These are phyloP conservation scores for Cytospora paraplurivora DNA, from an alignment of 2,329 filamentous ascomycete genomes.

Conservation along the genomic window DNA sequence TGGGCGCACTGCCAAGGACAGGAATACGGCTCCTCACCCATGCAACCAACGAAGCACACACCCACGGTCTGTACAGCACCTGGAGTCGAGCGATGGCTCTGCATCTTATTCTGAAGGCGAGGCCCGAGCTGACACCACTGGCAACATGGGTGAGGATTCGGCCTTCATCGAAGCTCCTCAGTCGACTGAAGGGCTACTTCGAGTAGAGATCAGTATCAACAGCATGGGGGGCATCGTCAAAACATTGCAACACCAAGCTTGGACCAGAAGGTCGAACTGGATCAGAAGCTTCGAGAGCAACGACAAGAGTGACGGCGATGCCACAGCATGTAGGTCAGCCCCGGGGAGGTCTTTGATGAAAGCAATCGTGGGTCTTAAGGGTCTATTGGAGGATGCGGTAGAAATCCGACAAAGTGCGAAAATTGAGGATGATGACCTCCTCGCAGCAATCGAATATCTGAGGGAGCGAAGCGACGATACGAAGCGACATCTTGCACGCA, in stretches of 20 bases:
- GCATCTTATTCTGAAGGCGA: constrained; percentile 2
- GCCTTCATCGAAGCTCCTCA: constrained; percentile 22
- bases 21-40: background rate
- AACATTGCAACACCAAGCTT: constrained; percentile 19
- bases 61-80: background rate
- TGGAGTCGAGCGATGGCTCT: background rate
- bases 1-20: background rate
- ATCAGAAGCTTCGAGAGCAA: background rate
- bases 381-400: constrained; percentile 1
- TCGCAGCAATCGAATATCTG: constrained; percentile 5
- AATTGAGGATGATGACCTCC: background rate
- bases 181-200: background rate
- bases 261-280: constrained; percentile 17
- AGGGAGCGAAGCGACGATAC: constrained; percentile 1
- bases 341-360: constrained; percentile 10
- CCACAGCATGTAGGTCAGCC: background rate
- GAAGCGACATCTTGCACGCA: constrained; percentile 2
- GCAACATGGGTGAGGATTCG: constrained; percentile 4
- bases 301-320: background rate
- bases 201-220: constrained; percentile 10
- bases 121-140: background rate
- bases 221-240: constrained; percentile 21
- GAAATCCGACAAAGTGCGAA: background rate
- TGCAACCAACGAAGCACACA: background rate
- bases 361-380: constrained; percentile 2